These are phyloP conservation scores for Mycena chlorophos DNA, from an alignment of 768 basidiomycete species.

Conservation along the genomic window DNA sequence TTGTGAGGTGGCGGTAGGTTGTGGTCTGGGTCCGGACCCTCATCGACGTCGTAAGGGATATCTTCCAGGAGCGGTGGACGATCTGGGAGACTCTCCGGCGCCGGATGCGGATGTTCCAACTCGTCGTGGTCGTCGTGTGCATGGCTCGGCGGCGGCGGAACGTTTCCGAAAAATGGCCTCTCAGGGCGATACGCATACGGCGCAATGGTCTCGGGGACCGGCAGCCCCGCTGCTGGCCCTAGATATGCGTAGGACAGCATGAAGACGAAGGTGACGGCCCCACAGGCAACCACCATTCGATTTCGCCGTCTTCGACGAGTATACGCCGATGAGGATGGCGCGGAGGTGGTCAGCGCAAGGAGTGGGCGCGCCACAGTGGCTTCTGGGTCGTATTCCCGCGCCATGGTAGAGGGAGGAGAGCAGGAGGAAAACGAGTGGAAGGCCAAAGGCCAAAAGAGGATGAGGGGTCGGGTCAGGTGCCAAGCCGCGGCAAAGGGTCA, in stretches of 20 bases:
- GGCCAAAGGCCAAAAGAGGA: too few species aligned
- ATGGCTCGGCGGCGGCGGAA: constrained; percentile 4
- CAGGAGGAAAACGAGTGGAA: too few species aligned
- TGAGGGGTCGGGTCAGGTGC: too few species aligned
- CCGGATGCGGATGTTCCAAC: neutral
- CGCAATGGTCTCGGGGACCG: neutral
- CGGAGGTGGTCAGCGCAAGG: neutral
- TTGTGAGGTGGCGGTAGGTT: neutral
- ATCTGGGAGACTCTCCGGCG: neutral
- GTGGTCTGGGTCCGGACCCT: too few species aligned
- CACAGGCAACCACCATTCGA: neutral
- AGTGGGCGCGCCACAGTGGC: constrained; percentile 6
- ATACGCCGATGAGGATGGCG: neutral
- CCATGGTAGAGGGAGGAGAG: too few species aligned
- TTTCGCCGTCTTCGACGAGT: neutral
- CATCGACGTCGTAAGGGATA: neutral
- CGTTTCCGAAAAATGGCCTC: neutral
- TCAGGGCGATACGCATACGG: neutral
- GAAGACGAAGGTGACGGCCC: neutral
- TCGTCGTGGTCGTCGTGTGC: neutral
- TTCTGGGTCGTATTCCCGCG: too few species aligned
- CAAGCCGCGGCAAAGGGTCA: too few species aligned
- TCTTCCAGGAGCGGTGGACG: constrained; percentile 2
- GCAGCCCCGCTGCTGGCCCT: neutral
- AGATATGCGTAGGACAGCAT: neutral